Evolutionary conservation across 2,329 filamentous ascomycete species (phyloP), one percentile per base, ranked within the genome.

Genomic region (Penicillium sp.): DNA sequence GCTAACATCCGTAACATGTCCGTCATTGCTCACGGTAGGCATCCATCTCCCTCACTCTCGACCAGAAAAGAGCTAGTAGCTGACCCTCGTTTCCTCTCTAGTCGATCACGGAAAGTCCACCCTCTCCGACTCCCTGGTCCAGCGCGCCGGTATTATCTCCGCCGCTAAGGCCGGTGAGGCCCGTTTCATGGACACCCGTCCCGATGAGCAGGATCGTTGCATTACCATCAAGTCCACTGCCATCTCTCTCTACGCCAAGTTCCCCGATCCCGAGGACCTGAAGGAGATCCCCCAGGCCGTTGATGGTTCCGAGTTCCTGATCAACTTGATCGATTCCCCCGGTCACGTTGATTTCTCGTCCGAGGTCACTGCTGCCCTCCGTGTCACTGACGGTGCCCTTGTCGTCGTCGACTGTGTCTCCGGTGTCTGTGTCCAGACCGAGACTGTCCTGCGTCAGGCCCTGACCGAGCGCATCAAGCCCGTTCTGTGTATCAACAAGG

Each of bases 321-420:
- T 99, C 87, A 99, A 99, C 88, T 85, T 99, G 80, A 99, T 99
- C 78, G 94, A 99, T 81, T 99, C 94, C 56, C 94, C 94, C 61
- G 94, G 94, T 85, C 94, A 99, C 93, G 94, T 99, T 82, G 94
- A 99, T 82, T 99, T 99, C 88, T 99, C 94, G 39, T 99, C 94
- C 65, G 94, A 99, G 78, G 94, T 99, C 76, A 99, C 94, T 74
- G 94, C 94, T 76, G 94, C 94, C 76, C 93, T 99, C 74, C 94
- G 94, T 90, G 94, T 99, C 81, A 99, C 94, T 69, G 94, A 99
- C 74, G 94, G 94, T 90, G 94, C 94, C 71, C 90, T 99, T 67
- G 94, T 99, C 74, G 94, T 99, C 81, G 94, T 99, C 82, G 94
- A 99, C 84, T 96, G 92, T 79, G 89, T 99, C 68, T 94, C 96